phyloP scores from a whole-genome alignment of 2,329 filamentous ascomycete genomes.

The Zarea fungicola region DNA sequence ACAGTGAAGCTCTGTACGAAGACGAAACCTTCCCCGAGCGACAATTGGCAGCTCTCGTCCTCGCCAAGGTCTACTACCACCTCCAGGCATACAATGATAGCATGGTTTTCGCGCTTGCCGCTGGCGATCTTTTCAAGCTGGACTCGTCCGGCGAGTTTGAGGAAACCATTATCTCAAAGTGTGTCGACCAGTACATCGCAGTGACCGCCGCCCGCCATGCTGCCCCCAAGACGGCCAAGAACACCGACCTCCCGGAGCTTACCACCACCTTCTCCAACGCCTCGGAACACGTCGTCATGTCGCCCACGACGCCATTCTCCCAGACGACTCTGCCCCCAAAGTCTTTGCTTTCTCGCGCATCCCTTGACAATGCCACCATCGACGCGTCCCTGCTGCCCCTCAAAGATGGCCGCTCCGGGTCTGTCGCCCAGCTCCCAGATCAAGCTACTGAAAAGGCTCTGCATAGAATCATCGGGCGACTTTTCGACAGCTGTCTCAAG shows the following conservation, averaged over 20 bases:
- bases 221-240: conserved; percentile 37
- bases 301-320: conserved; percentile 91
- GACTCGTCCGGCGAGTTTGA: conserved; percentile 91
- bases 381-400: conserved; percentile 52
- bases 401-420: conserved; percentile 50
- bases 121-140: conserved; percentile 91
- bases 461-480: conserved; percentile 75
- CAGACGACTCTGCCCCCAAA: conserved; percentile 91
- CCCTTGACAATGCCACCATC: conserved; percentile 59
- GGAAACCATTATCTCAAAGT: conserved; percentile 98
- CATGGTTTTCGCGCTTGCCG: conserved; percentile 95
- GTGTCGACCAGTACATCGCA: conserved; percentile 94
- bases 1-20: conserved; percentile 93
- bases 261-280: conserved; percentile 72
- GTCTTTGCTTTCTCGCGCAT: conserved; percentile 82
- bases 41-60: conserved; percentile 87
- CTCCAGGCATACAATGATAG: conserved; percentile 98
- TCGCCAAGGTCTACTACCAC: conserved; percentile 98
- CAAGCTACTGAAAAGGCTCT: conserved; percentile 73
- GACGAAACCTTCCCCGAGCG: conserved; percentile 92
- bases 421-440: conserved; percentile 62
- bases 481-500: conserved; percentile 85
- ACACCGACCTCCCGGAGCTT: conserved; percentile 58
- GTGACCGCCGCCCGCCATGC: conserved; percentile 52
- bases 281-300: conserved; percentile 67